Percentiles rank a stretch among this genome's conserved stretches.
Conservation (phyloP, 1,284 basidiomycete species). For the Ceratobasidium sp. region DNA sequence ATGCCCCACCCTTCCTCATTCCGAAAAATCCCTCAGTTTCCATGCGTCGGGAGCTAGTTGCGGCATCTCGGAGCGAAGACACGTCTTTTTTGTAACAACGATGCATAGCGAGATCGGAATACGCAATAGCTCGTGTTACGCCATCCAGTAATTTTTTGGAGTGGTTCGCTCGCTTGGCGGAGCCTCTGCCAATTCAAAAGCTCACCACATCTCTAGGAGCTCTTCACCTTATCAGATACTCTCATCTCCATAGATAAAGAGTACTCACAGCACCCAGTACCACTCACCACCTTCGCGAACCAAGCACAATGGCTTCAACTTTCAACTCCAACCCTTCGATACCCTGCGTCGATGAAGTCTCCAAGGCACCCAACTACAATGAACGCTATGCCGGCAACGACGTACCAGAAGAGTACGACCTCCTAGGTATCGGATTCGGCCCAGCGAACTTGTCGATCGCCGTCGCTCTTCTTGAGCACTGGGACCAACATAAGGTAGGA, state of each 20-base stretch:
- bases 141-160: slow-evolving; percentile 44
- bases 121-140: slow-evolving; percentile 9
- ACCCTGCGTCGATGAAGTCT: slow-evolving; percentile 22
- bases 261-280: neutral
- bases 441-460: slow-evolving; percentile 31
- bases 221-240: slow-evolving; percentile 31
- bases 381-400: slow-evolving; percentile 39
- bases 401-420: slow-evolving; percentile 12
- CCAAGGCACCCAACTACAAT: slow-evolving; percentile 40
- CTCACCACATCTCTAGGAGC: too few relatives aligned
- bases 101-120: slow-evolving; percentile 18
- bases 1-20: slow-evolving; percentile 14
- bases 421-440: slow-evolving; percentile 35
- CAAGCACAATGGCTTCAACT: slow-evolving; percentile 17
- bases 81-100: neutral
- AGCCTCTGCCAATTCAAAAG: slow-evolving; percentile 14
- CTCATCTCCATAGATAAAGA: slow-evolving; percentile 28
- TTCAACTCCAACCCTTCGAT: neutral
- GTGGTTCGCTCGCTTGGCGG: slow-evolving; percentile 35
- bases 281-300: slow-evolving; percentile 22
- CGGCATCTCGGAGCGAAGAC: slow-evolving; percentile 27
- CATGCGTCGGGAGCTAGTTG: slow-evolving; percentile 13
- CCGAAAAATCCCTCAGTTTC: slow-evolving; percentile 37
- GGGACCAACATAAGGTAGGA: slow-evolving; percentile 39
- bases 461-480: slow-evolving; percentile 34